Percentiles rank a stretch among this genome's conserved stretches.
Conservation (phyloP, 2,329 filamentous ascomycete species). For the Metarhizium anisopliae region DNA sequence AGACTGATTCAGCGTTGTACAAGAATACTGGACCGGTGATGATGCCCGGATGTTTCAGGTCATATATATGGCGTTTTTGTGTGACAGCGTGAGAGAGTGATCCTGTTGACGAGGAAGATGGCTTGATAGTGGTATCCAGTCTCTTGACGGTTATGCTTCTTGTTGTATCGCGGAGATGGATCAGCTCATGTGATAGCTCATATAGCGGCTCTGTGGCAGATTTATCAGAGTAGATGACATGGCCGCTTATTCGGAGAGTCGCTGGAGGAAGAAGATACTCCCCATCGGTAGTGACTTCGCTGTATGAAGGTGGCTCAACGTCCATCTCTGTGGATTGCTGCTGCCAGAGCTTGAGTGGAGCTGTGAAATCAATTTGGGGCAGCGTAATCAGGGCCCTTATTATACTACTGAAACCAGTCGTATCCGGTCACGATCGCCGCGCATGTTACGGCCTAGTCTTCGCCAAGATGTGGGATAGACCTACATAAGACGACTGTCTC, state of each 20-base stretch:
- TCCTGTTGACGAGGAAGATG: slow-evolving; percentile 6
- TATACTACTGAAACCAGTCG: too few relatives aligned
- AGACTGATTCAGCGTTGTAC: slow-evolving; percentile 23
- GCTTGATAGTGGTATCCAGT: slow-evolving; percentile 20
- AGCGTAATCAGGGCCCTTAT: background rate
- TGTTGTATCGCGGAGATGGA: slow-evolving; percentile 22
- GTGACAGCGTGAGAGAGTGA: slow-evolving; percentile 16
- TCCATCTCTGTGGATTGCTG: background rate
- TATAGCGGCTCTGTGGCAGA: slow-evolving; percentile 21
- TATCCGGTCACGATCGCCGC: too few relatives aligned
- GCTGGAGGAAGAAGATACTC: slow-evolving; percentile 17
- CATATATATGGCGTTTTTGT: slow-evolving; percentile 23
- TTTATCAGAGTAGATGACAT: slow-evolving; percentile 24
- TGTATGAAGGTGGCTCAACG: slow-evolving; percentile 15
- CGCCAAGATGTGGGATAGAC: too few relatives aligned
- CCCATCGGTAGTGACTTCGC: slow-evolving; percentile 5
- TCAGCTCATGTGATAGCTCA: slow-evolving; percentile 26
- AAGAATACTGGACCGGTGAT: slow-evolving; percentile 18
- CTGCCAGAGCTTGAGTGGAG: background rate
- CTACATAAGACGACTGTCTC: background rate
- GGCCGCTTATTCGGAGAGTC: slow-evolving; percentile 23
- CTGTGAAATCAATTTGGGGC: background rate
- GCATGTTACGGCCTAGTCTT: too few relatives aligned
- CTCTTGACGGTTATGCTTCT: slow-evolving; percentile 21
- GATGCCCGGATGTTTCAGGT: slow-evolving; percentile 22